These are phyloP conservation scores for Solanum chilense DNA, from an alignment of 257 asterid genomes.

Conservation along the genomic window DNA sequence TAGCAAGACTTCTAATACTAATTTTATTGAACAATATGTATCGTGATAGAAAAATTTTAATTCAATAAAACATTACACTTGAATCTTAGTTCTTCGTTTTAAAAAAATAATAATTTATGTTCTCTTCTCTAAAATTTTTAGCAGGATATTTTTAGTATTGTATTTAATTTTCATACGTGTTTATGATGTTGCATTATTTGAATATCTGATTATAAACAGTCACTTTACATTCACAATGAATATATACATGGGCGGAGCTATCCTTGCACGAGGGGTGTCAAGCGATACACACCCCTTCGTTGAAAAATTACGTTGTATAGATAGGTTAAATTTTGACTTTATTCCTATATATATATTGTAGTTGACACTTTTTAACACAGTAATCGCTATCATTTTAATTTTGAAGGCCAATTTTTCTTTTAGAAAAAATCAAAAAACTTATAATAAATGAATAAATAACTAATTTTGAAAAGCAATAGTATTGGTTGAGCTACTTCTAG, in stretches of 20 bases:
- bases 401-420: not conserved
- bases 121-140: not conserved
- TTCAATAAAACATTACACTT: not conserved
- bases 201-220: not conserved
- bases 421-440: too few relatives aligned
- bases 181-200: not conserved
- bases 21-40: not conserved
- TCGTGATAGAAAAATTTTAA: not conserved
- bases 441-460: not conserved
- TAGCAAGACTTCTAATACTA: not conserved
- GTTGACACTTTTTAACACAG: too few relatives aligned
- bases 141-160: not conserved
- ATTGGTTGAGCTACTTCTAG: not conserved
- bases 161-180: not conserved
- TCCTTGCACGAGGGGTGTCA: too few relatives aligned
- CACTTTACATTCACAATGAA: not conserved
- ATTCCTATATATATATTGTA: too few relatives aligned
- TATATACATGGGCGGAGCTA: too few relatives aligned
- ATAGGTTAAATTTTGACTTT: too few relatives aligned
- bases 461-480: not conserved
- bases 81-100: not conserved
- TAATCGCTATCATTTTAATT: not conserved
- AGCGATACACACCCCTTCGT: too few relatives aligned
- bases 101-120: not conserved
- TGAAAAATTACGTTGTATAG: too few relatives aligned